Evolutionary conservation across 805 yeast genomes (phyloP).

Genomic region (Kluyveromyces nonfermentans): DNA sequence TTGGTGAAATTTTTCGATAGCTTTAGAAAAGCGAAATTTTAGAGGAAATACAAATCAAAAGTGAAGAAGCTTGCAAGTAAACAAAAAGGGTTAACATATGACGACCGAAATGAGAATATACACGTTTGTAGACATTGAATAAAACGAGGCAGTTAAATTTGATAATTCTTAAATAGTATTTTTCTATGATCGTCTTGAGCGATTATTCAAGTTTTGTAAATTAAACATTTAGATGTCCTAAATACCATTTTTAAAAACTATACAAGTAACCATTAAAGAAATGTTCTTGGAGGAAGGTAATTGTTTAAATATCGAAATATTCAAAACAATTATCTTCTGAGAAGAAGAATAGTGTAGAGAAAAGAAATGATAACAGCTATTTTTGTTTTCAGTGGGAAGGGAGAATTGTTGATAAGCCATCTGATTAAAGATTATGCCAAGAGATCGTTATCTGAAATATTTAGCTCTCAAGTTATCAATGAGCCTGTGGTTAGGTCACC

Average conservation of each 20-base stretch:
- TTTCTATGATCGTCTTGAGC: background rate
- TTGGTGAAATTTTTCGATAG: too few species aligned
- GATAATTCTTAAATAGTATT: background rate
- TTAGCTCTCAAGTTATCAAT: slow-evolving; percentile 83
- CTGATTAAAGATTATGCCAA: slow-evolving; percentile 67
- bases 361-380: slow-evolving; percentile 83
- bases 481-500: slow-evolving; percentile 50
- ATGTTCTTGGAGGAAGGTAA: background rate
- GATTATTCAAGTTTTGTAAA: background rate
- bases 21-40: too few species aligned
- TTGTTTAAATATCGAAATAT: too few species aligned
- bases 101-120: too few species aligned
- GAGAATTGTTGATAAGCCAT: slow-evolving; percentile 74
- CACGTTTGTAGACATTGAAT: background rate
- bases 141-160: too few species aligned
- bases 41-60: too few species aligned
- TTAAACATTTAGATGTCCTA: background rate
- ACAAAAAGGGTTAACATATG: too few species aligned
- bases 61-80: too few species aligned
- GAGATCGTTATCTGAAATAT: slow-evolving; percentile 74
- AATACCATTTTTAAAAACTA: background rate
- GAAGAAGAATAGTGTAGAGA: too few species aligned
- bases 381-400: slow-evolving; percentile 68
- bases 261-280: too few species aligned
- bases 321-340: too few species aligned